Percentiles rank a stretch among this genome's conserved stretches.
Evolutionary conservation across 2,329 filamentous ascomycete genomes (phyloP).

Genomic region (Chrysoporthe puriensis): DNA sequence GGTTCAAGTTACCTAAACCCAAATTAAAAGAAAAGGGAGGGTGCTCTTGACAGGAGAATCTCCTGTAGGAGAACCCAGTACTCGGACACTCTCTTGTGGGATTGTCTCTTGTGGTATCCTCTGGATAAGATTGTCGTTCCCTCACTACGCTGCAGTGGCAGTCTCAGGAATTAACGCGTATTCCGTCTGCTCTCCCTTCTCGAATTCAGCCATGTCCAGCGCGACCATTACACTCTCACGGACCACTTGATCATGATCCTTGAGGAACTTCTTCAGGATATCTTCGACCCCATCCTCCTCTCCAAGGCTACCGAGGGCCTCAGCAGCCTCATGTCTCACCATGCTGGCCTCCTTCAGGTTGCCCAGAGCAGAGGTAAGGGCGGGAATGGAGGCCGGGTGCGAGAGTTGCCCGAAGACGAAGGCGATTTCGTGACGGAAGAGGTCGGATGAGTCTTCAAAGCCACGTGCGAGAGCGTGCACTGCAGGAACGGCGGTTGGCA

Average conservation of each 20-base stretch:
- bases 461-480: conserved; percentile 84
- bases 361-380: conserved; percentile 76
- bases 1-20: too few species aligned
- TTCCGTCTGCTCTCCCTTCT: conserved; percentile 84
- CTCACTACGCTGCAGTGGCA: conserved; percentile 43
- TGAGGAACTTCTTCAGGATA: conserved; percentile 77
- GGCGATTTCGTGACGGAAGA: conserved; percentile 97
- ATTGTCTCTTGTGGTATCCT: neutral
- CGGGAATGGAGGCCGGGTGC: conserved; percentile 95
- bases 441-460: conserved; percentile 80
- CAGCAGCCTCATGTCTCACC: conserved; percentile 96
- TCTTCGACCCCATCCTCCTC: conserved; percentile 93
- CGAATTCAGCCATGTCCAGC: conserved; percentile 96
- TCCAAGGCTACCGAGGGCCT: conserved; percentile 91
- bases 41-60: neutral
- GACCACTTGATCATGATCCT: conserved; percentile 92
- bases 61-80: neutral
- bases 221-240: conserved; percentile 94
- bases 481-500: conserved; percentile 86
- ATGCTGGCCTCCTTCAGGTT: conserved; percentile 86
- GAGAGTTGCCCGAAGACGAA: conserved; percentile 97
- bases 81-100: neutral
- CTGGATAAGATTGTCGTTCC: conserved; percentile 26
- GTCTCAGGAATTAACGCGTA: conserved; percentile 86
- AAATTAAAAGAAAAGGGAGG: too few species aligned